phyloP scores from a whole-genome alignment of 768 basidiomycete species.

The Boletus sp. region DNA sequence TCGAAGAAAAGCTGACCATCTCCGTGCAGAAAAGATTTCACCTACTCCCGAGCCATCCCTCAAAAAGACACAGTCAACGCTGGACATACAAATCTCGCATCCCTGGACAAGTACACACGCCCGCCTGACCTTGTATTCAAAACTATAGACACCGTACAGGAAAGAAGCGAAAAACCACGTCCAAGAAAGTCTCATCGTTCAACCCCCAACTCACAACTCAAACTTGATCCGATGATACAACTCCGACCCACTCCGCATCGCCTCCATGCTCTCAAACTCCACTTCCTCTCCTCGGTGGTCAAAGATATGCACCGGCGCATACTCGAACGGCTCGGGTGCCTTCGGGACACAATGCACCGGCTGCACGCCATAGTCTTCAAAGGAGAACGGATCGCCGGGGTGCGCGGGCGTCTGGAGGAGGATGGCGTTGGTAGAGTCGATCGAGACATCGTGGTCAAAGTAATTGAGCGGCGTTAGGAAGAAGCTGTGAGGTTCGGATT shows the following conservation, averaged over 20 bases:
- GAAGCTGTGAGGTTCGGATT: constrained; percentile 36
- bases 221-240: constrained; percentile 39
- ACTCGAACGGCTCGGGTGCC: constrained; percentile 38
- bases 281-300: constrained; percentile 34
- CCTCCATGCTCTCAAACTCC: constrained; percentile 31
- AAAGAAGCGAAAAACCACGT: not conserved
- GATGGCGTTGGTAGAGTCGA: constrained; percentile 54
- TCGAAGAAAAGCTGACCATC: too few species aligned
- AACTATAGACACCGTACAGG: not conserved
- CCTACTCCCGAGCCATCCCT: not conserved
- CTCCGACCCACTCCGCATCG: constrained; percentile 40
- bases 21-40: too few species aligned
- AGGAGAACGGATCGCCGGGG: constrained; percentile 38
- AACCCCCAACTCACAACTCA: constrained; percentile 15
- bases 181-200: not conserved
- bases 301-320: constrained; percentile 33
- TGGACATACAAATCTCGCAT: not conserved
- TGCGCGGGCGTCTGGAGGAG: constrained; percentile 39
- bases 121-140: too few species aligned
- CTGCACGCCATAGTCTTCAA: constrained; percentile 53
- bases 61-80: not conserved
- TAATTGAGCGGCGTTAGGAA: constrained; percentile 61
- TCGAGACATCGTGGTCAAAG: constrained; percentile 60
- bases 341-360: constrained; percentile 38
- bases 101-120: too few species aligned